These are phyloP conservation scores for Trichaptum fuscoviolaceum DNA, from an alignment of 768 basidiomycete species.

Conservation along the genomic window DNA sequence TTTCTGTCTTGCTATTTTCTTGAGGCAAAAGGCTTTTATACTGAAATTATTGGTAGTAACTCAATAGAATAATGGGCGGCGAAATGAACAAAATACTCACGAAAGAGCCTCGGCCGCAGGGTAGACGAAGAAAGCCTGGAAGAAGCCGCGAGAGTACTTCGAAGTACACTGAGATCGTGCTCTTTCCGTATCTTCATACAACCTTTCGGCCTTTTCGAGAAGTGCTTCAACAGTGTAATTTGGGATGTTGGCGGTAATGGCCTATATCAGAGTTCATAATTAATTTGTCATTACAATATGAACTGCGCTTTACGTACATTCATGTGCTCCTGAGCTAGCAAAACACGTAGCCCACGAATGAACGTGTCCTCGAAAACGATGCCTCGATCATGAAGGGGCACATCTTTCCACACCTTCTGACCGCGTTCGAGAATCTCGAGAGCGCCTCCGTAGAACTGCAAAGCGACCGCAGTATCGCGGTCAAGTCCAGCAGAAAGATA, in stretches of 20 bases:
- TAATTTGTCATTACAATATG: too few species aligned
- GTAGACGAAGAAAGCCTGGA: slow-evolving; percentile 32
- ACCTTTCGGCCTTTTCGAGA: slow-evolving; percentile 25
- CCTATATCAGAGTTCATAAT: too few species aligned
- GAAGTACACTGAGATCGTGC: not conserved
- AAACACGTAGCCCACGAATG: slow-evolving; percentile 24
- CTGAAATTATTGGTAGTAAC: slow-evolving; percentile 9
- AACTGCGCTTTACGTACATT: too few species aligned
- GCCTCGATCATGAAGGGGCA: slow-evolving; percentile 32
- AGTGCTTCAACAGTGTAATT: slow-evolving; percentile 24
- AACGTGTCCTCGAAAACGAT: slow-evolving; percentile 38
- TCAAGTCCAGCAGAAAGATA: slow-evolving; percentile 23
- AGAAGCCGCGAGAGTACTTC: slow-evolving; percentile 24
- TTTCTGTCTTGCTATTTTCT: slow-evolving; percentile 18
- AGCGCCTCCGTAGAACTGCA: slow-evolving; percentile 31
- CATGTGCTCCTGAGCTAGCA: too few species aligned
- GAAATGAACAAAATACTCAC: slow-evolving; percentile 20
- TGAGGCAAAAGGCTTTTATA: slow-evolving; percentile 27
- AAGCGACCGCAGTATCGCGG: slow-evolving; percentile 16
- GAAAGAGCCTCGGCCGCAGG: slow-evolving; percentile 31
- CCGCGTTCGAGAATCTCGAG: slow-evolving; percentile 42
- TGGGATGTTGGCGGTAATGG: not conserved
- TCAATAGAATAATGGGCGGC: not conserved
- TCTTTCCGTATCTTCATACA: slow-evolving; percentile 20
- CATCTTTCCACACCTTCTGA: slow-evolving; percentile 31